A percentile compares a stretch with the other conserved stretches of the same genome.
Conservation (phyloP, 2,329 filamentous ascomycete genomes). For the Pseudogymnoascus sp. region DNA sequence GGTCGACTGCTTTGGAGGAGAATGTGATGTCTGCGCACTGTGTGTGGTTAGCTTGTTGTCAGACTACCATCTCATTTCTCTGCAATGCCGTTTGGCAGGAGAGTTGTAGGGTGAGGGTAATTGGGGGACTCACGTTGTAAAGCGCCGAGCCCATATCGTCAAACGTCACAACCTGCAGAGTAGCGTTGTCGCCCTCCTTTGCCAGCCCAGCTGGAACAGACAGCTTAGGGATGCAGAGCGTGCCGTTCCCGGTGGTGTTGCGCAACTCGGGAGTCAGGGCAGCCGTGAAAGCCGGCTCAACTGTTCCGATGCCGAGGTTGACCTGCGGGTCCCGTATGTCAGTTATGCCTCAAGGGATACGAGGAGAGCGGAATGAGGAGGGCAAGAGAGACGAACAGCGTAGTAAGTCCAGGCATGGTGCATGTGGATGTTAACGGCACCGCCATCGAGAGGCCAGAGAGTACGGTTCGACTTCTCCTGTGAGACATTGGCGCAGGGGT, state of each 20-base stretch:
- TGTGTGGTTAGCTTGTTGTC: constrained; percentile 14
- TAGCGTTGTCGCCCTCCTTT: constrained; percentile 53
- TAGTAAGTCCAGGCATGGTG: constrained; percentile 42
- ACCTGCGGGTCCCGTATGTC: constrained; percentile 22
- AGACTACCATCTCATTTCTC: background rate
- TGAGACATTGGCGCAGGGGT: constrained; percentile 39
- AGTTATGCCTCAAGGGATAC: background rate
- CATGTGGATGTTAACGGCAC: constrained; percentile 43
- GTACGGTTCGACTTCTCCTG: constrained; percentile 37
- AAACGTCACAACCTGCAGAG: constrained; percentile 61
- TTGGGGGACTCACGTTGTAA: constrained; percentile 48
- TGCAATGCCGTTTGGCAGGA: no score
- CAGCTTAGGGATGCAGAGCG: constrained; percentile 58
- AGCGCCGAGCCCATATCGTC: constrained; percentile 51
- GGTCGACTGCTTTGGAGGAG: constrained; percentile 40
- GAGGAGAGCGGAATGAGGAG: background rate
- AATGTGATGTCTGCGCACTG: constrained; percentile 70
- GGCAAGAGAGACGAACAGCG: background rate
- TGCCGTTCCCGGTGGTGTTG: constrained; percentile 52
- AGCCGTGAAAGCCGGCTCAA: constrained; percentile 59
- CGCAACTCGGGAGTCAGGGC: constrained; percentile 52
- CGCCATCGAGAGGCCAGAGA: constrained; percentile 38
- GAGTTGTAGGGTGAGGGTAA: background rate
- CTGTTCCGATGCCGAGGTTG: constrained; percentile 43
- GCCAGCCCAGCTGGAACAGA: constrained; percentile 42